phyloP scores from a whole-genome alignment of 805 yeast species.

The Candida germanica region DNA sequence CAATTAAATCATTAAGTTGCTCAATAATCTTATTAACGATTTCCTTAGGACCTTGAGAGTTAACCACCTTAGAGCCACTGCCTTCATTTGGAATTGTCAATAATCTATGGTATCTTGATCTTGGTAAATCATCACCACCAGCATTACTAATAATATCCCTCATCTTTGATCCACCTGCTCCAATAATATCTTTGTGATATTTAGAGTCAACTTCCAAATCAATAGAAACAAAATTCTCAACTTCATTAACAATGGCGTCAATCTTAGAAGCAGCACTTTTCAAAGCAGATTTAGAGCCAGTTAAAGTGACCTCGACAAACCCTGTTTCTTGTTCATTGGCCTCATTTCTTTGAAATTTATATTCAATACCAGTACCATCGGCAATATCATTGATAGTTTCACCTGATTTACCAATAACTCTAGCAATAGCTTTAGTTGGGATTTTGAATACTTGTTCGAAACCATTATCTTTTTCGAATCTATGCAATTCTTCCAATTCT shows the following conservation, averaged over 20 bases:
- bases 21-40: constrained; percentile 68
- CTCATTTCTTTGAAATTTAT: constrained; percentile 40
- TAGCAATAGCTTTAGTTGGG: constrained; percentile 71
- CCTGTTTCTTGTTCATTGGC: constrained; percentile 47
- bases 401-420: constrained; percentile 88
- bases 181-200: constrained; percentile 73
- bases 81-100: constrained; percentile 69
- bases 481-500: constrained; percentile 77
- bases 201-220: constrained; percentile 67
- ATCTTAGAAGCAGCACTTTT: constrained; percentile 67
- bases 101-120: constrained; percentile 48
- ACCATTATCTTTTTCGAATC: constrained; percentile 86
- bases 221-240: constrained; percentile 57
- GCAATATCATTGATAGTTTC: constrained; percentile 78
- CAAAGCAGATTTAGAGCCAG: constrained; percentile 76
- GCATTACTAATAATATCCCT: constrained; percentile 74
- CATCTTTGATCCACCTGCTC: constrained; percentile 71
- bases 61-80: constrained; percentile 55
- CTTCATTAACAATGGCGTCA: constrained; percentile 57
- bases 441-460: constrained; percentile 59
- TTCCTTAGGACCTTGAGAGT: constrained; percentile 69
- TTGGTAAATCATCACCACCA: constrained; percentile 54
- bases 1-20: constrained; percentile 61
- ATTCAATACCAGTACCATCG: constrained; percentile 62
- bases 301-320: constrained; percentile 60